Conservation (phyloP, 2,329 filamentous ascomycete genomes). For the Colletotrichum australisinense region DNA sequence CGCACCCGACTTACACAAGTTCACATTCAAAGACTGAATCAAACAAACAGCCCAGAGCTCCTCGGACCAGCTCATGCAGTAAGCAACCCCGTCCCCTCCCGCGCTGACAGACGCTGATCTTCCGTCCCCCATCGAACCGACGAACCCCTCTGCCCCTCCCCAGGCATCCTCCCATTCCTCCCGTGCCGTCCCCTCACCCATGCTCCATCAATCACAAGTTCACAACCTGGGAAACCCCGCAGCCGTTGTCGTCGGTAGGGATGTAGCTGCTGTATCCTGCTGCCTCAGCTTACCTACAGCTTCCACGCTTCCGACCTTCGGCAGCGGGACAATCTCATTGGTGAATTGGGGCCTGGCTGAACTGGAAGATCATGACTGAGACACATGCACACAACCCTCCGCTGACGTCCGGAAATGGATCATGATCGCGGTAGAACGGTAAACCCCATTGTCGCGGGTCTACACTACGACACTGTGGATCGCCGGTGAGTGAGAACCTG, state of each 20-base stretch:
- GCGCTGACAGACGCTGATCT: conserved; percentile 7
- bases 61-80: conserved; percentile 10
- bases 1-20: background rate
- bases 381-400: background rate
- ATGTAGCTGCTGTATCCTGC: background rate
- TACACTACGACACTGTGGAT: background rate
- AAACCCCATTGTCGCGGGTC: background rate
- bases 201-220: too few relatives aligned
- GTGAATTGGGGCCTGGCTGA: background rate
- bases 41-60: too few relatives aligned
- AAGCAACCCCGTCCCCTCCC: conserved; percentile 5
- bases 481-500: background rate
- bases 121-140: background rate
- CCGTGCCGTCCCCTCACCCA: background rate
- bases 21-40: too few relatives aligned
- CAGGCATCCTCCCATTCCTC: background rate
- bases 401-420: background rate
- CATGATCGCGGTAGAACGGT: background rate
- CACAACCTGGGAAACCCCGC: background rate
- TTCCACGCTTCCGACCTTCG: background rate
- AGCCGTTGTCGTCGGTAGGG: background rate
- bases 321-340: background rate
- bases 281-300: background rate
- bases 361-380: background rate
- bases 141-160: background rate